phyloP scores from a whole-genome alignment of 2,329 filamentous ascomycete genomes.

The Trichoderma gracile region DNA sequence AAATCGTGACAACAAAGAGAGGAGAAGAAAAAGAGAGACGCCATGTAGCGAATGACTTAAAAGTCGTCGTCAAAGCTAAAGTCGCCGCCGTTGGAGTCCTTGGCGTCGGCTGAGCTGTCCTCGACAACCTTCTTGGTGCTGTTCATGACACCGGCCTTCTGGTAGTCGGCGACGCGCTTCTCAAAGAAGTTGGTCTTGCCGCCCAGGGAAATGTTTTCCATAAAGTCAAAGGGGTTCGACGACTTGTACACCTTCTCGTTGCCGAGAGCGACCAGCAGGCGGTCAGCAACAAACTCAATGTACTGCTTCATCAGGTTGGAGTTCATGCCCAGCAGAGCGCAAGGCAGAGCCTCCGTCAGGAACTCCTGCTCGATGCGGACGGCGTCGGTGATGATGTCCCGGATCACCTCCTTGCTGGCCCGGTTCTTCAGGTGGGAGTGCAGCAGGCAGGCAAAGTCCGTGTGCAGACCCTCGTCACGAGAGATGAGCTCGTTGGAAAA shows the following conservation, averaged over 20 bases:
- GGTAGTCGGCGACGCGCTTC: constrained; percentile 99
- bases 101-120: constrained; percentile 46
- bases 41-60: constrained; percentile 53
- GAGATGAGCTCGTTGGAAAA: constrained; percentile 99
- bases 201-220: constrained; percentile 98
- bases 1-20: constrained; percentile 12
- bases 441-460: constrained; percentile 95
- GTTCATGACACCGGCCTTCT: constrained; percentile 98
- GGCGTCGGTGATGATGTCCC: constrained; percentile 90
- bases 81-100: constrained; percentile 67
- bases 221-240: constrained; percentile 98
- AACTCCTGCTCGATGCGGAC: constrained; percentile 97
- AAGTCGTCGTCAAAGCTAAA: constrained; percentile 98
- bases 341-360: constrained; percentile 90
- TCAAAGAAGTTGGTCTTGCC: constrained; percentile 99
- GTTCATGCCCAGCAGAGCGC: constrained; percentile 96
- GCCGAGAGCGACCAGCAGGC: constrained; percentile 87
- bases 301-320: constrained; percentile 97
- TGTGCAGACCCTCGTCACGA: constrained; percentile 98
- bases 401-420: constrained; percentile 75
- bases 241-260: constrained; percentile 93
- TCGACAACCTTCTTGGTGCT: constrained; percentile 73
- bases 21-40: constrained; percentile 29
- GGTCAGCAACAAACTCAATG: constrained; percentile 98
- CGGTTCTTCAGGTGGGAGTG: constrained; percentile 97